These are phyloP conservation scores for Lathyrus tuberosus DNA, from an alignment of 306 rosid species.

Conservation along the genomic window DNA sequence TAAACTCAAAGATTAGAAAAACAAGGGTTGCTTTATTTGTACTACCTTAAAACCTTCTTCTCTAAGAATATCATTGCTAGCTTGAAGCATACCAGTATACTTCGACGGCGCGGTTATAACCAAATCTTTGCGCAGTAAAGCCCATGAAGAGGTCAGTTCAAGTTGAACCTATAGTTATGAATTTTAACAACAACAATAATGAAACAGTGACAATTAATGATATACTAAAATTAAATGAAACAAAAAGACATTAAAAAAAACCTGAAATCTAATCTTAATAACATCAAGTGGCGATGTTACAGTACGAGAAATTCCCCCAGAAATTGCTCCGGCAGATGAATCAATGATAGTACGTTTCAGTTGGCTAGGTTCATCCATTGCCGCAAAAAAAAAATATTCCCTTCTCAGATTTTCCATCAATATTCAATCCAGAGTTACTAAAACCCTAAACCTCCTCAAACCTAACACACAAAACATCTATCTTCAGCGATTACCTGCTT, in stretches of 20 bases:
- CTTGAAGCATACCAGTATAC: constrained; percentile 92
- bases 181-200: constrained; percentile 1
- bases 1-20: background rate
- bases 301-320: constrained; percentile 86
- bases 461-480: too few species aligned
- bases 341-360: constrained; percentile 68
- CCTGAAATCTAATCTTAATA: constrained; percentile 97
- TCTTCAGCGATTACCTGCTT: too few species aligned
- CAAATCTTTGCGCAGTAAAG: constrained; percentile 58
- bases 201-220: background rate
- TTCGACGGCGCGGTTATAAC: constrained; percentile 59
- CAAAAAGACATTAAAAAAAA: constrained; percentile 1
- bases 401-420: constrained; percentile 26
- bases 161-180: constrained; percentile 82
- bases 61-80: constrained; percentile 77
- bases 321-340: constrained; percentile 77
- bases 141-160: constrained; percentile 90
- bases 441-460: too few species aligned
- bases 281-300: constrained; percentile 96
- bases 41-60: constrained; percentile 94
- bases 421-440: too few species aligned
- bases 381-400: constrained; percentile 42
- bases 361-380: constrained; percentile 78
- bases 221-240: background rate
- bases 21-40: background rate